A percentile compares a stretch with the other conserved stretches of the same genome.
These are phyloP conservation scores for Blepharisma stoltei DNA, from an alignment of 73 alveolate genomes.

Conservation along the genomic window DNA sequence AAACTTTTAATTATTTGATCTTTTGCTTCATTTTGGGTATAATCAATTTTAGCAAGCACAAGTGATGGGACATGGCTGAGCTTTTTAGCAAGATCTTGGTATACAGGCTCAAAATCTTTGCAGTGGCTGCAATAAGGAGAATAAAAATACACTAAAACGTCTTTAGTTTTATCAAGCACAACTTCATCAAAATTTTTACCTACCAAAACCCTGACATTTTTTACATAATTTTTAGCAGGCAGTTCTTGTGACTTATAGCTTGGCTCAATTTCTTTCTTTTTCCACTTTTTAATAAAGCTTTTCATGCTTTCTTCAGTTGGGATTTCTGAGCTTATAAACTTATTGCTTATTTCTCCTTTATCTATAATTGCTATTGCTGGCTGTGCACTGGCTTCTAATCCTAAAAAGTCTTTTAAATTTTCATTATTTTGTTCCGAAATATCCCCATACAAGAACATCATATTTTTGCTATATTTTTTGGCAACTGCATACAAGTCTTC, in stretches of 20 bases:
- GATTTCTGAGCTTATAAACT: conserved; percentile 38
- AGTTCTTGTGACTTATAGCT: conserved; percentile 63
- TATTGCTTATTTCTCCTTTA: conserved; percentile 49
- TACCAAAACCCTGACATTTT: conserved; percentile 65
- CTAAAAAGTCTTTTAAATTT: conserved; percentile 63
- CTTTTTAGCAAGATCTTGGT: conserved; percentile 66
- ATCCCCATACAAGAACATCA: conserved; percentile 54
- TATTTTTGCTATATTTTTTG: conserved; percentile 46
- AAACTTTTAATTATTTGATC: conserved; percentile 29
- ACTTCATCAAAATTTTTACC: conserved; percentile 73
- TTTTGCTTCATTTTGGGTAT: conserved; percentile 63
- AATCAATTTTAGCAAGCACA: conserved; percentile 65
- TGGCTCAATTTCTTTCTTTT: conserved; percentile 43
- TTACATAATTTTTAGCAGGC: conserved; percentile 49
- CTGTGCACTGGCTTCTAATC: conserved; percentile 41
- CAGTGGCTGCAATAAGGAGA: conserved; percentile 92
- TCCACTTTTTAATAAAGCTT: conserved; percentile 51
- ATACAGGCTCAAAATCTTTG: conserved; percentile 75
- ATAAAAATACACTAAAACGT: conserved; percentile 81
- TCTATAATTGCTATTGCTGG: conserved; percentile 56
- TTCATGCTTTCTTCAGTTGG: conserved; percentile 44
- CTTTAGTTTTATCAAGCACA: conserved; percentile 59
- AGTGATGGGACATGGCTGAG: conserved; percentile 57
- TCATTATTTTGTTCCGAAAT: conserved; percentile 56
- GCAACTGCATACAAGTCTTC: conserved; percentile 59